Evolutionary conservation across 176 grass and related monocot genomes (phyloP), one percentile per base, ranked within the genome.

Genomic region (Phoenix roebelenii): DNA sequence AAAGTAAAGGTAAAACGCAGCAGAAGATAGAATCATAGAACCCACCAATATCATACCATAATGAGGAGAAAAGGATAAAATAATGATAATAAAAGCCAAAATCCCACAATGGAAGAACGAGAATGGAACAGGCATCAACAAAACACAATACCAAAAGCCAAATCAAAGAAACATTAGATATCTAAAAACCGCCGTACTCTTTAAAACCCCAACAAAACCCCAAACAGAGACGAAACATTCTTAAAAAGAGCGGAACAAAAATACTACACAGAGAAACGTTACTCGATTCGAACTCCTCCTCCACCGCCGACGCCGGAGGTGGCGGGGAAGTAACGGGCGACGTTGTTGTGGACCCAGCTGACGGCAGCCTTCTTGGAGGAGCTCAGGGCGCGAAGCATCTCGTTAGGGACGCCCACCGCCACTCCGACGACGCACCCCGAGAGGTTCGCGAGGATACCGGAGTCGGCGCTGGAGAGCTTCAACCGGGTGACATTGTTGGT

Each of bases 401-500:
- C 78, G 60, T 90, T 86, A n/a, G 77, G 77, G 66, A 96, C 52
- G 68, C 92, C 83, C 15, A 88, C 63, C 19, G 74, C 61, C 49
- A 90, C 83, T 20, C 77, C 78, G 9, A 88, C 50, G 29, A 72
- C 80, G 24, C 80, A 87, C 58, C 92, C 81, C 4, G 76, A 57
- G 22, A 97, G 83, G 64, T 69, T 83, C 25, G 76, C 18, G 53
- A 91, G 87, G 18, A 74, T 78, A 72, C 55, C 65, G 39, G 81
- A 71, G 53, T 85, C 82, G 49, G 87, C 78, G 55, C 75, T 72
- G 61, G 78, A 48, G 57, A 97, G 81, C 75, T 77, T 85, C 69
- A 97, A 75, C 53, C 80, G n/a, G n/a, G 75, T 50, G 16, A 97
- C 69, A 52, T 75, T 76, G 78, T 91, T 91, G 50, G 87, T 71